A percentile compares a stretch with the other conserved stretches of the same genome.
Conservation (phyloP, 2,329 filamentous ascomycete species). For the Colletotrichum viniferum region DNA sequence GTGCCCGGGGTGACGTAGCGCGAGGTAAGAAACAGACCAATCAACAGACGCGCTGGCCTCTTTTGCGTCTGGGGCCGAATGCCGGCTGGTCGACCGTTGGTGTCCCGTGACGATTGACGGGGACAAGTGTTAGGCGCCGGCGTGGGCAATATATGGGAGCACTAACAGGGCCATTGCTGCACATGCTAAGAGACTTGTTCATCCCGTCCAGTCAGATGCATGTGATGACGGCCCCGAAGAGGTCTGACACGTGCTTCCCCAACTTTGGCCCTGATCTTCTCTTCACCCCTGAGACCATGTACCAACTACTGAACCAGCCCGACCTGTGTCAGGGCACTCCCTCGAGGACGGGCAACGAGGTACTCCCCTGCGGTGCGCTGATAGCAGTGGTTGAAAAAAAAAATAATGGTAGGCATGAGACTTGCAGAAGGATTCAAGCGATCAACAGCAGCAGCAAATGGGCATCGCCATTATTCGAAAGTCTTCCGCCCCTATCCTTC, state of each 20-base stretch:
- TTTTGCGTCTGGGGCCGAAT: constrained; percentile 22
- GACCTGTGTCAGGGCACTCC: not conserved
- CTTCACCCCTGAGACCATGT: not conserved
- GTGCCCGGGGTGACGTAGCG: constrained; percentile 13
- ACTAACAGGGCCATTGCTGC: not conserved
- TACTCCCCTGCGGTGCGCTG: not conserved
- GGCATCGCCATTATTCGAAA: not conserved
- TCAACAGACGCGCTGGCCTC: not conserved
- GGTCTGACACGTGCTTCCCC: constrained; percentile 23
- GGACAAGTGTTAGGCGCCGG: not conserved
- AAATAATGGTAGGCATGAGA: not conserved
- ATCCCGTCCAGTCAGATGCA: constrained; percentile 18
- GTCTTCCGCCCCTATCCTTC: not conserved
- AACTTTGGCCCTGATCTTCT: constrained; percentile 5
- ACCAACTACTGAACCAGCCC: not conserved
- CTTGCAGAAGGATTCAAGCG: not conserved
- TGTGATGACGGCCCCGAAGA: constrained; percentile 18
- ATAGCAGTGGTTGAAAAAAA: not conserved
- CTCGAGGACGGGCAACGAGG: not conserved
- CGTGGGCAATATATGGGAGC: not conserved
- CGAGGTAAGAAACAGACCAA: not conserved
- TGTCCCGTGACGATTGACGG: not conserved
- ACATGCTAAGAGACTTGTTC: constrained; percentile 1
- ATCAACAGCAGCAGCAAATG: not conserved
- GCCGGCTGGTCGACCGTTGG: constrained; percentile 11